A percentile compares a stretch with the other conserved stretches of the same genome.
These are phyloP conservation scores for Pseudotsuga menziesii DNA, from an alignment of 75 land plant genomes.

Conservation along the genomic window DNA sequence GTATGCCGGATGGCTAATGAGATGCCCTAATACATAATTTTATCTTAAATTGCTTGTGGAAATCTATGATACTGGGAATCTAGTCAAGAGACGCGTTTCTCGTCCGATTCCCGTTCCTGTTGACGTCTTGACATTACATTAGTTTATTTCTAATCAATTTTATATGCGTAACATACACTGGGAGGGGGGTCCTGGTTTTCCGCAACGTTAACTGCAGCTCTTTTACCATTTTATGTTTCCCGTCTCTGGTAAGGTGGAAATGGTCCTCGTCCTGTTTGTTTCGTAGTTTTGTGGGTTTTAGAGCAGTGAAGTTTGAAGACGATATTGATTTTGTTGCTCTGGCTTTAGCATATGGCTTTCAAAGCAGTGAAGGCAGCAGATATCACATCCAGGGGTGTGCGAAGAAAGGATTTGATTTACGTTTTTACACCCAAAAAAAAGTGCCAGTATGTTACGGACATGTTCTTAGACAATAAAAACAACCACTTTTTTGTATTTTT, in stretches of 20 bases:
- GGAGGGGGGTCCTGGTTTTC: too few species aligned
- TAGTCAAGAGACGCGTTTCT: too few species aligned
- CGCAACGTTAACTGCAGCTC: too few species aligned
- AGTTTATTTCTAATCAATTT: too few species aligned
- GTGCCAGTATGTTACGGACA: slow-evolving; percentile 69
- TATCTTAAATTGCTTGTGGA: too few species aligned
- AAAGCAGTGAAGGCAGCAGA: slow-evolving; percentile 92
- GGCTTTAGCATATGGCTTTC: slow-evolving; percentile 86
- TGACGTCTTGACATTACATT: too few species aligned
- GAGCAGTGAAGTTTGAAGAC: background rate
- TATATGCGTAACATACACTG: too few species aligned
- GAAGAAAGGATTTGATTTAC: slow-evolving; percentile 86
- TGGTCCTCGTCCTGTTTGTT: background rate
- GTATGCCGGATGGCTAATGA: too few species aligned
- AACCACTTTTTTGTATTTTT: background rate
- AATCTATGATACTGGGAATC: too few species aligned
- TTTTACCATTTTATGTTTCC: too few species aligned
- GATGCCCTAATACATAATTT: too few species aligned
- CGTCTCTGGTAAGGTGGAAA: background rate
- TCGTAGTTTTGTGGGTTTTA: background rate
- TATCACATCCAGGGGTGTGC: slow-evolving; percentile 93
- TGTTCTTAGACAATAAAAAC: background rate
- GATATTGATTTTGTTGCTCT: background rate
- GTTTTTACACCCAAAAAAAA: slow-evolving; percentile 97
- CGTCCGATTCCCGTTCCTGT: too few species aligned